phyloP scores from a whole-genome alignment of 352 stramenopile genomes.

The Phytophthora hybrid region DNA sequence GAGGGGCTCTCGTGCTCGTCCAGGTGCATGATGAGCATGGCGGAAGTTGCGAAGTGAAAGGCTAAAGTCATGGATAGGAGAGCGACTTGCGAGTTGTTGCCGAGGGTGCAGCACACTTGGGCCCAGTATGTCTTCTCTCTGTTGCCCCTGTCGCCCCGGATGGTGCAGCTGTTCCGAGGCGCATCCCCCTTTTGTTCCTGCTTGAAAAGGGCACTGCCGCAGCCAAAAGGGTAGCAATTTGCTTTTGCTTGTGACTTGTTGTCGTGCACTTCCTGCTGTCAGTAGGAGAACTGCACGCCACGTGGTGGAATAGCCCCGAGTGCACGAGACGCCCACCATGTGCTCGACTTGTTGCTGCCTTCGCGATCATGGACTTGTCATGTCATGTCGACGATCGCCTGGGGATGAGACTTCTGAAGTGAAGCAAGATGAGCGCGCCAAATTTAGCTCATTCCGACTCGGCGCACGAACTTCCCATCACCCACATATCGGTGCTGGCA shows the following conservation, averaged over 20 bases:
- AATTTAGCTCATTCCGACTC: conserved; percentile 15
- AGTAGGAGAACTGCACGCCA: not conserved
- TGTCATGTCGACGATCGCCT: not conserved
- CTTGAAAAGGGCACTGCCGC: conserved; percentile 13
- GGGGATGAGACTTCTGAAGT: conserved; percentile 37
- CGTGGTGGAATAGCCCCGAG: too few species aligned
- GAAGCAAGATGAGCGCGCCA: conserved; percentile 19
- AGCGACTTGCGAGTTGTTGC: not conserved
- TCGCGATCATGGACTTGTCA: not conserved
- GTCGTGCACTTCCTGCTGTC: not conserved
- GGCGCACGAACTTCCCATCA: conserved; percentile 2
- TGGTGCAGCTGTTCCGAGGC: not conserved
- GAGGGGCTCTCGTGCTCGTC: not conserved
- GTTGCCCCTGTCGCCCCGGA: conserved; percentile 27
- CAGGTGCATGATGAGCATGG: conserved; percentile 40
- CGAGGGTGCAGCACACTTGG: conserved; percentile 2
- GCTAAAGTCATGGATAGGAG: conserved; percentile 1
- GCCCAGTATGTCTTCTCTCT: conserved; percentile 4
- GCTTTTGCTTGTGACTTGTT: not conserved
- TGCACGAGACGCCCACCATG: not conserved
- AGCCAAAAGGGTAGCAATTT: conserved; percentile 14
- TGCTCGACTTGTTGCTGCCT: not conserved
- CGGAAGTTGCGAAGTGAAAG: conserved; percentile 41
- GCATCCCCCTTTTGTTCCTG: conserved; percentile 43
- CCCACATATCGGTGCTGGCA: not conserved